Percentiles rank a stretch among this genome's conserved stretches.
Conservation (phyloP, 805 yeast genomes). For the Barnettozyma siamensis region DNA sequence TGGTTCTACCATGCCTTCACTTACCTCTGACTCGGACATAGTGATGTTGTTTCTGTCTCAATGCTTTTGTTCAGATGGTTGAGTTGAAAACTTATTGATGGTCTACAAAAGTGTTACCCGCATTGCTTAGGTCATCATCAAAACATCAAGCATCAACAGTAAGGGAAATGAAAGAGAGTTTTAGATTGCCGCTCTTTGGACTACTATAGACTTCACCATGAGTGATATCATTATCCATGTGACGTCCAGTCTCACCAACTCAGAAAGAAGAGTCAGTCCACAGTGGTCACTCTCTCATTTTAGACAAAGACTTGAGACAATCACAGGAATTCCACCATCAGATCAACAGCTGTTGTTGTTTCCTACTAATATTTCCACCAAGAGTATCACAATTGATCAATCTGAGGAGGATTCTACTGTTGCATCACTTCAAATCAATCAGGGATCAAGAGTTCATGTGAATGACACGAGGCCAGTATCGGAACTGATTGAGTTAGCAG, state of each 20-base stretch:
- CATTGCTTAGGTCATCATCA: too few species aligned
- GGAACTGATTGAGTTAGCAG: conserved; percentile 36
- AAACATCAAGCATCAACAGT: too few species aligned
- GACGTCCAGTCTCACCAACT: conserved; percentile 60
- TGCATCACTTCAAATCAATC: conserved; percentile 20
- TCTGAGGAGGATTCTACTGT: conserved; percentile 15
- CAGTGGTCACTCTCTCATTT: conserved; percentile 54
- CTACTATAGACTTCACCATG: conserved; percentile 8
- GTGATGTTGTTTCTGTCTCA: too few species aligned
- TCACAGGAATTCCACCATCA: conserved; percentile 68
- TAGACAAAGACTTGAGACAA: conserved; percentile 50
- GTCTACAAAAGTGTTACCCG: too few species aligned
- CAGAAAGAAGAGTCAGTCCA: conserved; percentile 61
- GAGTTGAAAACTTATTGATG: too few species aligned
- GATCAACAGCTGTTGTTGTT: conserved; percentile 48
- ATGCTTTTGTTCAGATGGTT: too few species aligned
- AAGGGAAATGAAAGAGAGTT: too few species aligned
- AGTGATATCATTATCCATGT: conserved; percentile 47
- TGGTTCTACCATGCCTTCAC: neutral
- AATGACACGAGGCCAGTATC: conserved; percentile 51
- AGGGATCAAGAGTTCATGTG: conserved; percentile 50
- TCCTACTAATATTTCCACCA: conserved; percentile 28
- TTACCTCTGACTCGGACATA: neutral
- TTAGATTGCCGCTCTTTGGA: too few species aligned
- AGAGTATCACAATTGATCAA: conserved; percentile 16